A percentile compares a stretch with the other conserved stretches of the same genome.
Evolutionary conservation across 2,329 filamentous ascomycete species (phyloP).

Genomic region (Cyclaneusma minus): DNA sequence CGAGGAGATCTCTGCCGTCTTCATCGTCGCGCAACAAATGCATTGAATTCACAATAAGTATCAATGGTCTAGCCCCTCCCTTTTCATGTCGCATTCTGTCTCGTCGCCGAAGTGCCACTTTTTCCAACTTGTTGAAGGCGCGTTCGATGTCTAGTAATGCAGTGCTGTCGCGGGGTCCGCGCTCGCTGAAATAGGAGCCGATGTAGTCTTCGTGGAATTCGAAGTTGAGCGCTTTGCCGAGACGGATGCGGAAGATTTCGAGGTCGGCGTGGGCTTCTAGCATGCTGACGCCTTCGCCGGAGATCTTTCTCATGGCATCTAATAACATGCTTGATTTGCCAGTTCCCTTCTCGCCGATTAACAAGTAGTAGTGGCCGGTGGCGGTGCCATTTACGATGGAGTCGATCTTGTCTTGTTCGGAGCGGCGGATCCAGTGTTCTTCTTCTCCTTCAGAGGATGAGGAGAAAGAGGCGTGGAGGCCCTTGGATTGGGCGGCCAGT

Average conservation of each 20-base stretch:
- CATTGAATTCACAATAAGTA: conserved; percentile 90
- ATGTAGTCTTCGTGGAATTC: conserved; percentile 98
- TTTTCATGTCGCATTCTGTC: conserved; percentile 30
- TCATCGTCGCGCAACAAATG: conserved; percentile 86
- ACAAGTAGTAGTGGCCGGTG: conserved; percentile 73
- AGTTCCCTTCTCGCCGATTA: conserved; percentile 90
- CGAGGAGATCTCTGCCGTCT: conserved; percentile 81
- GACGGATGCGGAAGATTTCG: conserved; percentile 83
- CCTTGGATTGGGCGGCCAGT: conserved; percentile 50
- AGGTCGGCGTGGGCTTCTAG: conserved; percentile 91
- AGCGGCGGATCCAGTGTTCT: conserved; percentile 67
- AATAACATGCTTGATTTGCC: conserved; percentile 96
- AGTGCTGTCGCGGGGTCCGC: conserved; percentile 80
- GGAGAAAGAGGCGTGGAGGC: conserved; percentile 22
- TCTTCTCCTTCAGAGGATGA: conserved; percentile 20
- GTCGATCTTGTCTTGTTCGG: conserved; percentile 71
- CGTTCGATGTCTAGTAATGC: conserved; percentile 90
- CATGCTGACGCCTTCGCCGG: conserved; percentile 84
- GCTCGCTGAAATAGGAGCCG: conserved; percentile 86
- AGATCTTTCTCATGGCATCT: conserved; percentile 84
- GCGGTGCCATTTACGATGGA: conserved; percentile 61
- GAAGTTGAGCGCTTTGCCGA: conserved; percentile 89
- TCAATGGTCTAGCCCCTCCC: conserved; percentile 58
- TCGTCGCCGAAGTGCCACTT: conserved; percentile 67
- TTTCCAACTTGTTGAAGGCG: conserved; percentile 94